Percentiles rank a stretch among this genome's conserved stretches.
Evolutionary conservation across 2,329 filamentous ascomycete species (phyloP).

Genomic region (Phaeosphaeriaceae sp.): DNA sequence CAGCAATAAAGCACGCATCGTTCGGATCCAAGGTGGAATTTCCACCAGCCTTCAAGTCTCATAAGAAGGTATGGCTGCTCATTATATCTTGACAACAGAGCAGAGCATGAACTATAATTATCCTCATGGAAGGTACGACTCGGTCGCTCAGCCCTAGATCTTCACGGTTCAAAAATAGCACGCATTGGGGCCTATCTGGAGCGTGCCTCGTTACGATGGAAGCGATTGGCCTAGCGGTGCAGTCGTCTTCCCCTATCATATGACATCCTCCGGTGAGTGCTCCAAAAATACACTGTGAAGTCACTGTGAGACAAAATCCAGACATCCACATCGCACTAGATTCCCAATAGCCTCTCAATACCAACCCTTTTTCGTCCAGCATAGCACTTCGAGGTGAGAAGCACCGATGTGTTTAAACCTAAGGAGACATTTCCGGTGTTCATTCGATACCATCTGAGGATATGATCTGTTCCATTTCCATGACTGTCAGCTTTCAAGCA

Average conservation of each 20-base stretch:
- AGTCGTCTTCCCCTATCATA: not conserved
- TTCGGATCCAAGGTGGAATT: not conserved
- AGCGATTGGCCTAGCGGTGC: not conserved
- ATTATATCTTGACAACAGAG: not conserved
- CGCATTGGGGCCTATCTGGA: not conserved
- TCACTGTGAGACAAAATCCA: not conserved
- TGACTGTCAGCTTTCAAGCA: too few species aligned
- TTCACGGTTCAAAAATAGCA: not conserved
- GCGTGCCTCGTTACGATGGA: not conserved
- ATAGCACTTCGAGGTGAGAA: not conserved
- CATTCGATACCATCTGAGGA: too few species aligned
- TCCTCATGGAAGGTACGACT: not conserved
- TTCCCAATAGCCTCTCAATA: not conserved
- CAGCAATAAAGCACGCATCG: not conserved
- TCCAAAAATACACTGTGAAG: not conserved
- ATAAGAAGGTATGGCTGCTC: not conserved
- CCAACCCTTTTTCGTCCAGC: not conserved
- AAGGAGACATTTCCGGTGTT: too few species aligned
- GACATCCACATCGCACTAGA: not conserved
- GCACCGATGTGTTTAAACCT: not conserved
- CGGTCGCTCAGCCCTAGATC: not conserved
- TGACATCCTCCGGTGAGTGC: not conserved
- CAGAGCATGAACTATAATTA: not conserved
- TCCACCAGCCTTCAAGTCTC: not conserved
- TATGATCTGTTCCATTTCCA: too few species aligned